Conservation (phyloP, 257 asterid species). For the Solanum sitiens region DNA sequence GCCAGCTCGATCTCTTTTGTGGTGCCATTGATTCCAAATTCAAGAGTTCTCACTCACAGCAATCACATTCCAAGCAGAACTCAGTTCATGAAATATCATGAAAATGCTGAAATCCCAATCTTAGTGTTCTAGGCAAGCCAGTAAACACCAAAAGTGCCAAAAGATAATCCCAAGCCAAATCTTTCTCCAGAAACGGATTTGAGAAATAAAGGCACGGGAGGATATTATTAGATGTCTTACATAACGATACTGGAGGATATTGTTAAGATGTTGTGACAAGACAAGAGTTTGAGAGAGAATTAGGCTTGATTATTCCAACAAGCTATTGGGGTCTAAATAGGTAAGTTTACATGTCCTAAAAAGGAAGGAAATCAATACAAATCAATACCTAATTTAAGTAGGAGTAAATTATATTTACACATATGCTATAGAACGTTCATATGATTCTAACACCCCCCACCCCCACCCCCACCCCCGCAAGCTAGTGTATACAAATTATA, state of each 20-base stretch:
- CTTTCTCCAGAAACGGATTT: not conserved
- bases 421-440: not conserved
- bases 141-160: not conserved
- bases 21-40: not conserved
- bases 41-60: not conserved
- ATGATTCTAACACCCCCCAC: not conserved
- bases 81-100: not conserved
- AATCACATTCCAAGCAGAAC: not conserved
- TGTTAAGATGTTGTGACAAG: not conserved
- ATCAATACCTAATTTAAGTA: not conserved
- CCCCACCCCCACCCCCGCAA: not conserved
- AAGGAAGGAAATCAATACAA: not conserved
- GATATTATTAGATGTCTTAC: not conserved
- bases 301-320: not conserved
- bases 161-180: not conserved
- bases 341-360: not conserved
- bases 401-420: not conserved
- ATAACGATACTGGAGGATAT: not conserved
- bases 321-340: not conserved
- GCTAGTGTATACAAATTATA: not conserved
- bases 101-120: not conserved
- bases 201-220: not conserved
- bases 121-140: not conserved
- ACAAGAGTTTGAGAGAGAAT: not conserved
- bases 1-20: not conserved